These are phyloP conservation scores for Acacia acuminata DNA, from an alignment of 306 rosid genomes.

Conservation along the genomic window DNA sequence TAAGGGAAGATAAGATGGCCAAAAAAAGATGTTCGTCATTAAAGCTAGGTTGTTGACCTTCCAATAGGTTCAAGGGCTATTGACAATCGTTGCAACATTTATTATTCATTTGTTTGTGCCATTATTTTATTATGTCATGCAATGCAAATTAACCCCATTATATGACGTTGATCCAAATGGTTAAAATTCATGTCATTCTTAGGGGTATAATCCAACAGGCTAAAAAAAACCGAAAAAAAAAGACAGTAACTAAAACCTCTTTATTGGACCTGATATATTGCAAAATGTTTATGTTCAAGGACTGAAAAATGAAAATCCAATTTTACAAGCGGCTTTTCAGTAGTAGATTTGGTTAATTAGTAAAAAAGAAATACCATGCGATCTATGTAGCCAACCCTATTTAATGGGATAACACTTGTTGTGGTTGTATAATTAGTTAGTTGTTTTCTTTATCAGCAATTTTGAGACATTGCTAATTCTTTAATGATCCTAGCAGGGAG, in stretches of 20 bases:
- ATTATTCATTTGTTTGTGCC: background rate
- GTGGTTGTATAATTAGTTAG: background rate
- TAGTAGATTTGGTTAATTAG: background rate
- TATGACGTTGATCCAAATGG: background rate
- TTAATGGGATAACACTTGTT: too few relatives aligned
- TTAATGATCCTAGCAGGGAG: slow-evolving; percentile 6
- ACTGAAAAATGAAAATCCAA: too few relatives aligned
- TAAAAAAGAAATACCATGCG: background rate
- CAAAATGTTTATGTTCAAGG: too few relatives aligned
- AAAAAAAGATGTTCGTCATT: too few relatives aligned
- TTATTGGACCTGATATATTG: background rate
- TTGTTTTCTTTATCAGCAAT: background rate
- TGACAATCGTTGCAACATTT: background rate
- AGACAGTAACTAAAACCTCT: background rate
- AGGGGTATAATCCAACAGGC: background rate
- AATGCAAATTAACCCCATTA: background rate
- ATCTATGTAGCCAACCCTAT: too few relatives aligned
- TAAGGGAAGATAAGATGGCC: too few relatives aligned
- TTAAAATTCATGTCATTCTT: background rate
- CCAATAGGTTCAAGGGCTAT: too few relatives aligned
- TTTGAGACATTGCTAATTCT: slow-evolving; percentile 6
- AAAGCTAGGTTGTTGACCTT: too few relatives aligned
- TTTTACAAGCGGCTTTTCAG: background rate
- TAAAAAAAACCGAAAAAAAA: background rate
- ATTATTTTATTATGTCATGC: background rate